A percentile compares a stretch with the other conserved stretches of the same genome.
phyloP scores from a whole-genome alignment of 2,329 filamentous ascomycete species.

The Cordyceps cateniannulata region DNA sequence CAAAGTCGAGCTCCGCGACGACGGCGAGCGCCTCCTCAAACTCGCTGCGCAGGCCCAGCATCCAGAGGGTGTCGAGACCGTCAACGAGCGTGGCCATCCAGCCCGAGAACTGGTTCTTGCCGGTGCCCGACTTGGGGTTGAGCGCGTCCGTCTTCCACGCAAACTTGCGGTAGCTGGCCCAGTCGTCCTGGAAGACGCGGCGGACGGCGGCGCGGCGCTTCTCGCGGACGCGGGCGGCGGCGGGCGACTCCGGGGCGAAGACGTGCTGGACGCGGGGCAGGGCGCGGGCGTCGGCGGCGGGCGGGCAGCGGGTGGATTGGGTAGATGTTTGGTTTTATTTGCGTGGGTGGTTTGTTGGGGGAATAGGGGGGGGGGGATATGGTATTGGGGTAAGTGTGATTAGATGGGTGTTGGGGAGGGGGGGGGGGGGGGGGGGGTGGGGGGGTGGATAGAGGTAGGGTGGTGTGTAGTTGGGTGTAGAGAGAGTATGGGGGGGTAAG shows the following conservation, averaged over 20 bases:
- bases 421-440: too few species aligned
- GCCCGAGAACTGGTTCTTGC: conserved; percentile 54
- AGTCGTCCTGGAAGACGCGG: conserved; percentile 33
- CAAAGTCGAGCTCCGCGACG: conserved; percentile 55
- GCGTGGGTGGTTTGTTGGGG: too few species aligned
- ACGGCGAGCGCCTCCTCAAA: conserved; percentile 58
- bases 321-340: too few species aligned
- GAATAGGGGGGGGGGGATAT: too few species aligned
- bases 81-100: conserved; percentile 66
- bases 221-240: conserved; percentile 21
- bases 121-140: conserved; percentile 45
- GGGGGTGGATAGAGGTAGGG: too few species aligned
- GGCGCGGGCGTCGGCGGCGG: conserved; percentile 6
- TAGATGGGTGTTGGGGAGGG: too few species aligned
- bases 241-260: conserved; percentile 23
- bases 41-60: conserved; percentile 60
- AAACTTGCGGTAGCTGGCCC: conserved; percentile 52
- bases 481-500: too few species aligned
- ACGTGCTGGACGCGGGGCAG: conserved; percentile 31
- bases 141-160: conserved; percentile 62
- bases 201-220: conserved; percentile 27
- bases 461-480: too few species aligned
- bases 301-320: conserved; percentile 23
- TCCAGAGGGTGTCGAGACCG: conserved; percentile 64
- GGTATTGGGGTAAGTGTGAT: too few species aligned